These are phyloP conservation scores for Mycena albidolilacea DNA, from an alignment of 768 basidiomycete genomes.

Conservation along the genomic window DNA sequence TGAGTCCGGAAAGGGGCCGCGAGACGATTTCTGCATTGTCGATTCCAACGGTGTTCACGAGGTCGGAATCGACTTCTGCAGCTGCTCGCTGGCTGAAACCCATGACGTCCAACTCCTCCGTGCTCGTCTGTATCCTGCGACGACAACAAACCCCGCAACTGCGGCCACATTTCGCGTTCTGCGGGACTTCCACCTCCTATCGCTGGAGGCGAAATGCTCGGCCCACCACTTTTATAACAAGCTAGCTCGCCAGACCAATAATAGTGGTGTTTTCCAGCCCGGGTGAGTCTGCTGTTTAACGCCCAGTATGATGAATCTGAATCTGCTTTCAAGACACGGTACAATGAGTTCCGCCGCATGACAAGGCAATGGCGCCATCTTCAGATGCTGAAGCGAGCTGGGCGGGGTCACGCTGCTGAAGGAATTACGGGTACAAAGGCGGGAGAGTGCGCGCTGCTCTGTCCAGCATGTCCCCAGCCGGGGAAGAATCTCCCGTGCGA, in stretches of 20 bases:
- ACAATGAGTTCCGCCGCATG: neutral
- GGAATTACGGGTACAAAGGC: slow-evolving; percentile 15
- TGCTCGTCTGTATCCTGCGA: slow-evolving; percentile 29
- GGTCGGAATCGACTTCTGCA: slow-evolving; percentile 36
- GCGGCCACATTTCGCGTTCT: slow-evolving; percentile 24
- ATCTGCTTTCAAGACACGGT: neutral
- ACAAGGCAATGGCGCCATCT: slow-evolving; percentile 23
- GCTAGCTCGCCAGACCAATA: slow-evolving; percentile 24
- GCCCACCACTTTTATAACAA: slow-evolving; percentile 38
- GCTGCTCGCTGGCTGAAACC: slow-evolving; percentile 5
- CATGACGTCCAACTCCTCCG: slow-evolving; percentile 35
- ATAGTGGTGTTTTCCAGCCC: slow-evolving; percentile 21
- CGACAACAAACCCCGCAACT: slow-evolving; percentile 24
- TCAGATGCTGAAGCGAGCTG: slow-evolving; percentile 20
- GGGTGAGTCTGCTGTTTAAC: neutral
- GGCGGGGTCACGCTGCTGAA: slow-evolving; percentile 12
- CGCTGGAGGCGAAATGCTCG: slow-evolving; percentile 36
- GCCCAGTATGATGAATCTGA: no score
- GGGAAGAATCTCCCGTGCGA: slow-evolving; percentile 21
- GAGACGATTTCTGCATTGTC: slow-evolving; percentile 14
- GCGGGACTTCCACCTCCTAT: slow-evolving; percentile 21
- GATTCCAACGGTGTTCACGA: slow-evolving; percentile 33
- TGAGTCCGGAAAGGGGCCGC: neutral
- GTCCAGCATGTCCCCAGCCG: slow-evolving; percentile 22
- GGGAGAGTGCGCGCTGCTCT: slow-evolving; percentile 28